phyloP scores from a whole-genome alignment of 2,329 filamentous ascomycete species.

The Pyricularia pennisetigena region DNA sequence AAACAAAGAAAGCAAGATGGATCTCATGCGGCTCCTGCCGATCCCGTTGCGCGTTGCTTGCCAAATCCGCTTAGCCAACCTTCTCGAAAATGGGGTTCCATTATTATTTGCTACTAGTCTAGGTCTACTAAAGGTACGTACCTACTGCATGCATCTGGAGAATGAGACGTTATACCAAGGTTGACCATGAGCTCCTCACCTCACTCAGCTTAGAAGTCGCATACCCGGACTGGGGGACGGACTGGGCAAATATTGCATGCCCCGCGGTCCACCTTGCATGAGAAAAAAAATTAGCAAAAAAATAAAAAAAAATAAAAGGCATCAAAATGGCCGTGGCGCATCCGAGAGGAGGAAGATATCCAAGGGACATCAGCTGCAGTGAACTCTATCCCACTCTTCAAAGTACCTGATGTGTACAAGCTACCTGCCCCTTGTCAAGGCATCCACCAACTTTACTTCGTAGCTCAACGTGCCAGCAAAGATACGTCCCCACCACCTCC shows the following conservation, averaged over 20 bases:
- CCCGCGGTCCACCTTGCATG: not conserved
- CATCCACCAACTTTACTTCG: not conserved
- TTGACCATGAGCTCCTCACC: not conserved
- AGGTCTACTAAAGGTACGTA: not conserved
- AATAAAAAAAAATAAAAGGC: no score
- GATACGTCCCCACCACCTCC: not conserved
- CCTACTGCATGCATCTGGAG: not conserved
- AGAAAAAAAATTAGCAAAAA: no score
- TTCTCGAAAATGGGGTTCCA: not conserved
- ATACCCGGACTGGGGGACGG: not conserved
- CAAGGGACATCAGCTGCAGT: not conserved
- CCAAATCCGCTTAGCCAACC: not conserved
- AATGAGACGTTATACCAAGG: not conserved
- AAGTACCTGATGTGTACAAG: not conserved
- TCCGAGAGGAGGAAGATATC: not conserved
- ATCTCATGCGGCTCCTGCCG: not conserved
- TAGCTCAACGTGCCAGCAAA: not conserved
- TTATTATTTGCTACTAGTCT: not conserved
- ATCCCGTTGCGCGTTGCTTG: not conserved
- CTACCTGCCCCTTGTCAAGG: no score
- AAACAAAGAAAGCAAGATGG: not conserved
- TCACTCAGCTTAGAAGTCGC: not conserved
- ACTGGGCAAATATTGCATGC: not conserved
- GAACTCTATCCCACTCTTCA: not conserved
- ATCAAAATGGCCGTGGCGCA: not conserved